Evolutionary conservation across 1,284 basidiomycete species (phyloP).

Genomic region (Chalciporus sp.): DNA sequence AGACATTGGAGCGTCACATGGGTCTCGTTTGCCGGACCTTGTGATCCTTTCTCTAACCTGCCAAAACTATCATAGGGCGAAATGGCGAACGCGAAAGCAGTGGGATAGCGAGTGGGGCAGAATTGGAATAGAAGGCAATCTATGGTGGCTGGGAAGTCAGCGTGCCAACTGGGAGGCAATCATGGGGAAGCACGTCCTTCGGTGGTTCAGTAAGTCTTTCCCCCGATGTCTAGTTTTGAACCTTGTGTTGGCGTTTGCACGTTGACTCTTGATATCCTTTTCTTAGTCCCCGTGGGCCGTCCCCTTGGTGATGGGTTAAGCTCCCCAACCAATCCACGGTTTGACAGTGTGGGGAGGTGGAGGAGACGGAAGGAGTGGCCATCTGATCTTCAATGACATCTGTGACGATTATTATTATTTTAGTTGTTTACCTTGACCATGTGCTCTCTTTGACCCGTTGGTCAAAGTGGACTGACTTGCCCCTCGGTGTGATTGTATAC

Average conservation of each 20-base stretch:
- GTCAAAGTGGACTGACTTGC: neutral
- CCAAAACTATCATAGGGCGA: slow-evolving; percentile 43
- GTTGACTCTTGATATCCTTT: slow-evolving; percentile 10
- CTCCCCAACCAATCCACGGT: slow-evolving; percentile 74
- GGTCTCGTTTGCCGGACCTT: neutral
- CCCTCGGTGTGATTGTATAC: neutral
- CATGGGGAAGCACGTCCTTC: slow-evolving; percentile 66
- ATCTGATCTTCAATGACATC: slow-evolving; percentile 49
- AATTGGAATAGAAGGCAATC: slow-evolving; percentile 71
- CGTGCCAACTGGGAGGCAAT: slow-evolving; percentile 71
- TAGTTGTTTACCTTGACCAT: neutral
- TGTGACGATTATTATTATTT: slow-evolving; percentile 1
- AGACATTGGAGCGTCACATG: neutral
- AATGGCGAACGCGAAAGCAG: slow-evolving; percentile 42
- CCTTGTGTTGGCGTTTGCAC: neutral
- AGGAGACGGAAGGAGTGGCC: slow-evolving; percentile 73
- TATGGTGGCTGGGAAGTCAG: slow-evolving; percentile 80
- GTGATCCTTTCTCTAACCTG: slow-evolving; percentile 3
- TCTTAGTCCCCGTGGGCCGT: slow-evolving; percentile 68
- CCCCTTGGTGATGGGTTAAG: slow-evolving; percentile 60
- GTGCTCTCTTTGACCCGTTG: neutral
- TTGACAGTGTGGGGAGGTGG: slow-evolving; percentile 71
- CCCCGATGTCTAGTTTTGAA: slow-evolving; percentile 3
- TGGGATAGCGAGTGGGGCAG: slow-evolving; percentile 84
- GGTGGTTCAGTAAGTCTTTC: slow-evolving; percentile 74